A percentile compares a stretch with the other conserved stretches of the same genome.
These are phyloP conservation scores for Botrytis squamosa DNA, from an alignment of 2,329 filamentous ascomycete species.

Conservation along the genomic window DNA sequence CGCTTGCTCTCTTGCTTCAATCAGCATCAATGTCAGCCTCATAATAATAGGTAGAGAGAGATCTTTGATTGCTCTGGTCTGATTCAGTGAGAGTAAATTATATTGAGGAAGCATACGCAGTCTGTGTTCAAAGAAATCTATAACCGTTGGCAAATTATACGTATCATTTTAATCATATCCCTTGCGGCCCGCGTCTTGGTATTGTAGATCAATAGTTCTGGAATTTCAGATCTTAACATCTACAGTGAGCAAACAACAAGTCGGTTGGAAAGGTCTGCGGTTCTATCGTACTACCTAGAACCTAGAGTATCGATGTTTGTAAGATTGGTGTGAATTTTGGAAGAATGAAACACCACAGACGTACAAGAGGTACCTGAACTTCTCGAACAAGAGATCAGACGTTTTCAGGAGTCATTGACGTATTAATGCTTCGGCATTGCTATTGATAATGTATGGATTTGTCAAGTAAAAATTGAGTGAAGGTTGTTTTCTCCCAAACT, in stretches of 20 bases:
- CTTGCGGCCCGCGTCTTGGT: not conserved
- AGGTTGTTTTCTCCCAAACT: not conserved
- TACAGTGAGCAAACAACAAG: not conserved
- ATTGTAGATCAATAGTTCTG: not conserved
- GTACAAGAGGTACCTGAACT: not conserved
- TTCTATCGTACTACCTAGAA: not conserved
- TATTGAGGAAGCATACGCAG: not conserved
- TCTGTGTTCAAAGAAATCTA: not conserved
- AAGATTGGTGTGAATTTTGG: not conserved
- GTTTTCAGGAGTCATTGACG: not conserved
- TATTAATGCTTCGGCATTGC: not conserved
- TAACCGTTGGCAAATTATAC: not conserved
- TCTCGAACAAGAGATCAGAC: not conserved
- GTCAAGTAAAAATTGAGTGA: not conserved
- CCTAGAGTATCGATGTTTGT: not conserved
- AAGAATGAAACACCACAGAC: not conserved
- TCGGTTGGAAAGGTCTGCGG: not conserved
- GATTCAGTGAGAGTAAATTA: not conserved
- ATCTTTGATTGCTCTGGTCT: not conserved
- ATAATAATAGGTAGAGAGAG: not conserved
- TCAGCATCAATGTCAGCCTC: not conserved
- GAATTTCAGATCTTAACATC: not conserved
- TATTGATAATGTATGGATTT: not conserved
- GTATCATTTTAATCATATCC: not conserved
- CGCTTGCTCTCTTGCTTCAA: not conserved